Conservation (phyloP, 306 rosid species). For the Mucuna pruriens region DNA sequence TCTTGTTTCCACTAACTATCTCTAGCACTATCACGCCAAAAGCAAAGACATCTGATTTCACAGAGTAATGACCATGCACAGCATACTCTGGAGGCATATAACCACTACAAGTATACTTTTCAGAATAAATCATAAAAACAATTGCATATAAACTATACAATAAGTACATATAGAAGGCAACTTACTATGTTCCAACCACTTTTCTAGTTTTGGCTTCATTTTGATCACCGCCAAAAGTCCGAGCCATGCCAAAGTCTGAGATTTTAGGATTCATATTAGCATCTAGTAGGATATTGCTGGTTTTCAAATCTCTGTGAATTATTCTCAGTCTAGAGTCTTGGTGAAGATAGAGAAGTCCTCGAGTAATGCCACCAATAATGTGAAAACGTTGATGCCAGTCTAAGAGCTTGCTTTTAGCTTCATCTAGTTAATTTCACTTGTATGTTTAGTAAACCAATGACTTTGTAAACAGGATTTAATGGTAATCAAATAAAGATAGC, state of each 20-base stretch:
- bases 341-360: neutral
- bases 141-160: too few relatives aligned
- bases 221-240: slow-evolving; percentile 7
- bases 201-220: neutral
- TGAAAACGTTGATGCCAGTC: neutral
- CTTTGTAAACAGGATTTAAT: neutral
- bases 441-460: neutral
- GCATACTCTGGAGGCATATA: slow-evolving; percentile 39
- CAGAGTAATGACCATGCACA: neutral
- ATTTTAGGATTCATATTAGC: slow-evolving; percentile 9
- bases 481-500: neutral
- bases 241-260: slow-evolving; percentile 34
- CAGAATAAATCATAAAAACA: too few relatives aligned
- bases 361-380: neutral
- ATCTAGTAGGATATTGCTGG: neutral
- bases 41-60: slow-evolving; percentile 30
- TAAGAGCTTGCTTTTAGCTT: neutral
- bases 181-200: slow-evolving; percentile 31
- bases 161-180: neutral
- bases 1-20: slow-evolving; percentile 25
- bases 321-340: neutral
- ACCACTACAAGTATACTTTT: neutral
- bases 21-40: slow-evolving; percentile 29
- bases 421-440: neutral
- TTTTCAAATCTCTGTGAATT: neutral